phyloP scores from a whole-genome alignment of 2,329 filamentous ascomycete genomes.

The Trichoderma sp. region DNA sequence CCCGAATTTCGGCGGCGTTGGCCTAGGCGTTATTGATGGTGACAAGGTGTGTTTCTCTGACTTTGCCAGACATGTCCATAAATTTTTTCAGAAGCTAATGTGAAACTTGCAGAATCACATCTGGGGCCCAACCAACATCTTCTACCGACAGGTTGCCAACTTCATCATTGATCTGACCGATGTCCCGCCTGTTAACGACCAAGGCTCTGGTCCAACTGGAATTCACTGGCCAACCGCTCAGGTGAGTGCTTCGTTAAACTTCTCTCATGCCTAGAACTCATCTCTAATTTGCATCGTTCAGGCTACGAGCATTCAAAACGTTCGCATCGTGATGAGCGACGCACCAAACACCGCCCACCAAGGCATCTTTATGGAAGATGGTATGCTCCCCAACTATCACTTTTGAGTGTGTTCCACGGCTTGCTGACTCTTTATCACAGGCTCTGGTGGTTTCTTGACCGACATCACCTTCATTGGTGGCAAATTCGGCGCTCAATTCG shows the following conservation, averaged over 20 bases:
- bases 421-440: slow-evolving; percentile 26
- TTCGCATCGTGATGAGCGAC: slow-evolving; percentile 27
- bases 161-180: background rate
- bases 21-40: background rate
- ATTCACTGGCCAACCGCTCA: background rate
- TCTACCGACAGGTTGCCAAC: slow-evolving; percentile 1
- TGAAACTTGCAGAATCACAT: slow-evolving; percentile 23
- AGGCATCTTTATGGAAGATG: slow-evolving; percentile 61
- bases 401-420: background rate
- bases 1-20: slow-evolving; percentile 26
- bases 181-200: background rate
- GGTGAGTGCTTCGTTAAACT: too few relatives aligned
- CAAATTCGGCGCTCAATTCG: slow-evolving; percentile 54
- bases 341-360: slow-evolving; percentile 36
- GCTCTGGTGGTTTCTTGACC: slow-evolving; percentile 64
- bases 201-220: background rate
- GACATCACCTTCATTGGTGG: slow-evolving; percentile 72
- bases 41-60: background rate
- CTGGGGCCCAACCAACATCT: background rate
- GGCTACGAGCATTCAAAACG: slow-evolving; percentile 29
- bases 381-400: background rate
- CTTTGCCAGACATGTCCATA: background rate
- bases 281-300: background rate
- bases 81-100: background rate
- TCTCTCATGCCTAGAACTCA: too few relatives aligned